phyloP scores from a whole-genome alignment of 2,329 filamentous ascomycete genomes.

The Metarhizium robertsii region DNA sequence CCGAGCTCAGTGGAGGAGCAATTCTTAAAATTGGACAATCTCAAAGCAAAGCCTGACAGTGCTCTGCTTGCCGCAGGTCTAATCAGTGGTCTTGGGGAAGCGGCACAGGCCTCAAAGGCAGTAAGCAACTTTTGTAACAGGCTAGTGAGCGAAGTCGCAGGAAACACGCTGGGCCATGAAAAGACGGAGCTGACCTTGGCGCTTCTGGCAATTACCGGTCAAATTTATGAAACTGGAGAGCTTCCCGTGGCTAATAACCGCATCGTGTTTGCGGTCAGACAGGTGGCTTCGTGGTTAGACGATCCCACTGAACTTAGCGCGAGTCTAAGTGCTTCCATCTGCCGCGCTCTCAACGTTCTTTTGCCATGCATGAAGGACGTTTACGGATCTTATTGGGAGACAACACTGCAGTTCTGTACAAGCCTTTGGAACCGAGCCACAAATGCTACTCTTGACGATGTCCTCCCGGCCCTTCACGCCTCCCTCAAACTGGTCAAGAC shows the following conservation, averaged over 20 bases:
- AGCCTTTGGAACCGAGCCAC: slow-evolving; percentile 44
- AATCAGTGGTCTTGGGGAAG: slow-evolving; percentile 42
- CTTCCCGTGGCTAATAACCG: slow-evolving; percentile 56
- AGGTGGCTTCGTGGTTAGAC: slow-evolving; percentile 64
- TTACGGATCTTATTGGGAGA: slow-evolving; percentile 83
- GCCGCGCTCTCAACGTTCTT: slow-evolving; percentile 49
- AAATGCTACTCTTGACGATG: slow-evolving; percentile 32
- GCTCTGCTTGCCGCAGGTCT: slow-evolving; percentile 40
- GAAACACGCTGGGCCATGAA: slow-evolving; percentile 30
- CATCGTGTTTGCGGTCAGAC: slow-evolving; percentile 72
- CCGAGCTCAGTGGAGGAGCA: slow-evolving; percentile 35
- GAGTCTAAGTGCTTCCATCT: slow-evolving; percentile 39
- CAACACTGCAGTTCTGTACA: slow-evolving; percentile 48
- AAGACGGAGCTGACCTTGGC: slow-evolving; percentile 40
- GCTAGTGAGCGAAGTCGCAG: slow-evolving; percentile 51
- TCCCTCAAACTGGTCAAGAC: slow-evolving; percentile 62
- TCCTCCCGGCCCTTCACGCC: slow-evolving; percentile 56
- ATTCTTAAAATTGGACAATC: slow-evolving; percentile 33
- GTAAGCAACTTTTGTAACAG: slow-evolving; percentile 48
- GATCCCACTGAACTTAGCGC: slow-evolving; percentile 33
- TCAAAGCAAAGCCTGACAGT: slow-evolving; percentile 37
- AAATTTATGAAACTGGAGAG: slow-evolving; percentile 41
- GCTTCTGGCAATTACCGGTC: slow-evolving; percentile 42
- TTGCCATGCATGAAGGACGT: slow-evolving; percentile 70
- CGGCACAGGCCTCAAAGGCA: slow-evolving; percentile 35